These are phyloP conservation scores for Hypoxylon sp. DNA, from an alignment of 2,329 filamentous ascomycete genomes.

Conservation along the genomic window DNA sequence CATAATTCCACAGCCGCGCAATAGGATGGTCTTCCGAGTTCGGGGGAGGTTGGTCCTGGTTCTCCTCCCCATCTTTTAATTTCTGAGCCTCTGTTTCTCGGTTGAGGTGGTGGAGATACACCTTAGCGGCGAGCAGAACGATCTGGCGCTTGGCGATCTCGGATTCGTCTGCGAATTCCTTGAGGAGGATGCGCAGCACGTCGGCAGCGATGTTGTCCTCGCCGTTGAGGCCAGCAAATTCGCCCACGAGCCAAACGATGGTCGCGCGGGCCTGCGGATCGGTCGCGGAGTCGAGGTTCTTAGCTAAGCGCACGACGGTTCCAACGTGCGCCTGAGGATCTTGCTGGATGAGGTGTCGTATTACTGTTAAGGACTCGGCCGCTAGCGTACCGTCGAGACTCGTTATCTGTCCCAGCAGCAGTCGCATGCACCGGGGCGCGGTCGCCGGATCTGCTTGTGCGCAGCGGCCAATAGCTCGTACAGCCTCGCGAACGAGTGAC, in stretches of 20 bases:
- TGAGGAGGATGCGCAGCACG: conserved; percentile 88
- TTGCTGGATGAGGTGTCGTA: conserved; percentile 94
- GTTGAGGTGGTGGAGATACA: conserved; percentile 91
- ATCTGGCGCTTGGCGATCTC: conserved; percentile 93
- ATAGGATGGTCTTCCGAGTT: conserved; percentile 76
- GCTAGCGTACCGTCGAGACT: conserved; percentile 89
- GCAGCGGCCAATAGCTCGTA: conserved; percentile 93
- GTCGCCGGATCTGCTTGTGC: conserved; percentile 82
- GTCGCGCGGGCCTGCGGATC: conserved; percentile 91
- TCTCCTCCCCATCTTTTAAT: conserved; percentile 56
- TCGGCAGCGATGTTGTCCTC: conserved; percentile 94
- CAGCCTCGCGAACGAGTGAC: conserved; percentile 86
- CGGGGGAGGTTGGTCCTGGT: conserved; percentile 51
- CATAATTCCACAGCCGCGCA: conserved; percentile 85
- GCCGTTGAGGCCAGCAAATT: conserved; percentile 85
- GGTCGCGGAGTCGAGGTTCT: conserved; percentile 89
- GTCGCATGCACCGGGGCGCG: conserved; percentile 82
- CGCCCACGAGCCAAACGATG: conserved; percentile 97
- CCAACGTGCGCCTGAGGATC: conserved; percentile 84
- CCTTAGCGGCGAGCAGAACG: conserved; percentile 92
- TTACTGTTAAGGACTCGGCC: conserved; percentile 93
- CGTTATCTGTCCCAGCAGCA: conserved; percentile 89
- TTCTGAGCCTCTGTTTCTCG: conserved; percentile 64
- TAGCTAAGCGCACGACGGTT: conserved; percentile 90
- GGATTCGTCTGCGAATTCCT: conserved; percentile 86